These are phyloP conservation scores for Fonsecaea monophora DNA, from an alignment of 2,329 filamentous ascomycete species.

Conservation along the genomic window DNA sequence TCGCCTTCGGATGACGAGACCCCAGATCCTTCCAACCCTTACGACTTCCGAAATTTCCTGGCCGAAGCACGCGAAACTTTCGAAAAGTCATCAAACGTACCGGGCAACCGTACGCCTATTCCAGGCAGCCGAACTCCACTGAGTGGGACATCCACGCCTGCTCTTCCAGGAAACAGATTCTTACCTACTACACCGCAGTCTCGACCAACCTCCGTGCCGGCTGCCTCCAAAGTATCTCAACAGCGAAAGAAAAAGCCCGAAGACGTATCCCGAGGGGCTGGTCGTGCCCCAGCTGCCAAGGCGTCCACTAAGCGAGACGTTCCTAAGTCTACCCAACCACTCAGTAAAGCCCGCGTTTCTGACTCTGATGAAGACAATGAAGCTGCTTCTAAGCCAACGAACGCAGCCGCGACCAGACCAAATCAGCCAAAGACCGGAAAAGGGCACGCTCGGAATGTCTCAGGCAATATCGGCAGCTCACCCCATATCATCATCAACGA, in stretches of 20 bases:
- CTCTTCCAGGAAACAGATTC: slow-evolving; percentile 41
- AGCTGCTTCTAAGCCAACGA: slow-evolving; percentile 7
- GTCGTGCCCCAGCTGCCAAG: slow-evolving; percentile 18
- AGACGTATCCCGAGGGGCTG: neutral
- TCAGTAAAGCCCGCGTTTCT: slow-evolving; percentile 34
- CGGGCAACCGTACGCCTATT: slow-evolving; percentile 33
- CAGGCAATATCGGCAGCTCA: slow-evolving; percentile 35
- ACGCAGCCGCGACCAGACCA: slow-evolving; percentile 1
- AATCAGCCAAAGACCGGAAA: slow-evolving; percentile 9
- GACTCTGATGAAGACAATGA: slow-evolving; percentile 36
- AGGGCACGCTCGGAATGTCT: slow-evolving; percentile 30
- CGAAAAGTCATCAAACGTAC: slow-evolving; percentile 40
- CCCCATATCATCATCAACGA: slow-evolving; percentile 54
- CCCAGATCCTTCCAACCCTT: slow-evolving; percentile 55
- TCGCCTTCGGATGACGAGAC: slow-evolving; percentile 46
- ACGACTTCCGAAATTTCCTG: slow-evolving; percentile 58
- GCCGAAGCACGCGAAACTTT: slow-evolving; percentile 49
- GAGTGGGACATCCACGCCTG: slow-evolving; percentile 48
- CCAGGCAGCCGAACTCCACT: slow-evolving; percentile 42
- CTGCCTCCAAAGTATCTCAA: slow-evolving; percentile 40
- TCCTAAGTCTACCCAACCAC: slow-evolving; percentile 18
- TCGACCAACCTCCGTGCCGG: slow-evolving; percentile 41
- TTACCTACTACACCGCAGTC: slow-evolving; percentile 45
- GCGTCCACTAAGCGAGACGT: slow-evolving; percentile 23
- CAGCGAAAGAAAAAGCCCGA: slow-evolving; percentile 27